Evolutionary conservation across 208 protist species (phyloP), one percentile per base, ranked within the genome.

Genomic region (Acanthamoeba quina): DNA sequence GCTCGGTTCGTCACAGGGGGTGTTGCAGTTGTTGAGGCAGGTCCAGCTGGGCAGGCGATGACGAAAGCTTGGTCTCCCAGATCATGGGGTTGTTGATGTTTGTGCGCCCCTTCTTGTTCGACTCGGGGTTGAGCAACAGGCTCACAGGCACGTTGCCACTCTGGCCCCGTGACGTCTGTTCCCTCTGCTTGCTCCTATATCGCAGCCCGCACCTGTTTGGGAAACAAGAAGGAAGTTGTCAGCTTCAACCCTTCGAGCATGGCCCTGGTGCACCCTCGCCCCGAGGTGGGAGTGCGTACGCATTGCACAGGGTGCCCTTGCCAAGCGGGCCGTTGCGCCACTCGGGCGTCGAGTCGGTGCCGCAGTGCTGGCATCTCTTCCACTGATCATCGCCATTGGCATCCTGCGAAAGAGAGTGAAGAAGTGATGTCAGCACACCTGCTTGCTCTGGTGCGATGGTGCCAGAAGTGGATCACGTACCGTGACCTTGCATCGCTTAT

Each of bases 241-340:
- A 56, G 52, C 52, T 1, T 56, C 54, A 13, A 17, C 17, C 0
- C 19, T 24, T 60, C 54, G 15, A 17, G 54, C 17, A 0, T 60
- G 54, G 21, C 41, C 41, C 41, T 44, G 3, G 41, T 44, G 41
- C 1, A 44, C 41, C 21, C 58, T 64, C 21, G 9, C 21, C 58
- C 21, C n/a, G 17, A n/a, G 2, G 68, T 10, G 64, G 29, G 64
- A 26, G 64, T 29, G 41, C 44, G 44, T 60, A 86, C 41, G 85
- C 85, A 15, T 91, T 91, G 41, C 85, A 91, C 3, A 91, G 85
- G 37, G 85, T 91, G n/a, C 85, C 85, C 62, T 91, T 91, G 52
- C 85, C 85, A 0, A 76, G 34, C 6, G 85, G 85, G 10, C 85
- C 85, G 15, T 5, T 74, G 21, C 85, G 85, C 85, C 85, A 91